A percentile compares a stretch with the other conserved stretches of the same genome.
These are phyloP conservation scores for Trichophaea hybrida DNA, from an alignment of 2,329 filamentous ascomycete species.

Conservation along the genomic window DNA sequence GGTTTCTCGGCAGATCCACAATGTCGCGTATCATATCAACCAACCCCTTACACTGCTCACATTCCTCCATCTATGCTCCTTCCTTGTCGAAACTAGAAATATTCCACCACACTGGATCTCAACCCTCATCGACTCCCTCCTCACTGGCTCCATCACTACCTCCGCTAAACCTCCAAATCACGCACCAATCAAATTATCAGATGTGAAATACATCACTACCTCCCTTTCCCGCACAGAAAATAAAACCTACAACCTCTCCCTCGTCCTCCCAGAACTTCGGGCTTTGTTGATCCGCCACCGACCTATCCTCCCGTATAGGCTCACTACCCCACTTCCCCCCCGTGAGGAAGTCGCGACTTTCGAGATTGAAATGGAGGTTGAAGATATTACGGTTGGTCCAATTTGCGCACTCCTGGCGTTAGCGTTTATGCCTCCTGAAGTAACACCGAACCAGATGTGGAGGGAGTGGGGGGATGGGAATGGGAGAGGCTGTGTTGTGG, in stretches of 20 bases:
- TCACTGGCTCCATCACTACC: slow-evolving; percentile 6
- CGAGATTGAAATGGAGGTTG: background rate
- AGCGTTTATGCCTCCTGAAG: background rate
- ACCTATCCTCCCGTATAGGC: background rate
- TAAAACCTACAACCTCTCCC: background rate
- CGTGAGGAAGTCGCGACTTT: background rate
- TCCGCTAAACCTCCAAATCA: slow-evolving; percentile 1
- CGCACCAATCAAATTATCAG: background rate
- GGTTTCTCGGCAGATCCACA: background rate
- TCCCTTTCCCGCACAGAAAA: too few relatives aligned
- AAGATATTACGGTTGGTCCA: background rate
- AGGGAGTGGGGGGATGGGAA: too few relatives aligned
- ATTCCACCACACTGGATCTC: slow-evolving; percentile 14
- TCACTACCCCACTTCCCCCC: background rate
- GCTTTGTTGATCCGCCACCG: background rate
- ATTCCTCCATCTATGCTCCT: slow-evolving; percentile 7
- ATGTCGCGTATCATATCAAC: slow-evolving; percentile 4
- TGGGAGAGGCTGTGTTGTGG: too few relatives aligned
- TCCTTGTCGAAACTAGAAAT: slow-evolving; percentile 7
- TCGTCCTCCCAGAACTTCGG: background rate
- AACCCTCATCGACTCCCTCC: slow-evolving; percentile 9
- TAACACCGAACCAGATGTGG: too few relatives aligned
- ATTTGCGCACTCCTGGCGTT: background rate
- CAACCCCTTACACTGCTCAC: slow-evolving; percentile 11
- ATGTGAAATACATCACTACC: background rate